Conservation (phyloP, 139 green algal genomes). For the Chlorella sp. region DNA sequence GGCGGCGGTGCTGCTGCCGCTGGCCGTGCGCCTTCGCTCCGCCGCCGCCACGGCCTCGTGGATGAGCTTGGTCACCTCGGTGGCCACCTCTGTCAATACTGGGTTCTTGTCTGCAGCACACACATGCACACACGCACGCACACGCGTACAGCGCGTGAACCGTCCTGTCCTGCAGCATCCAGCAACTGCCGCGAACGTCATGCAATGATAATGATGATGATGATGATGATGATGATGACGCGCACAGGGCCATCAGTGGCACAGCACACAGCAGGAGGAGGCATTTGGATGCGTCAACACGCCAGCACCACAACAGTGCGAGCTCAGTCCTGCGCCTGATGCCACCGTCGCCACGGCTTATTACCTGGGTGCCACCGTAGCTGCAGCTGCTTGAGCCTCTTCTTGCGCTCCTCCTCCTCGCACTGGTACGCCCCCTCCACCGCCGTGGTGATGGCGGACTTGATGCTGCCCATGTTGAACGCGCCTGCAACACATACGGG, state of each 20-base stretch:
- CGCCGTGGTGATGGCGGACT: constrained; percentile 16
- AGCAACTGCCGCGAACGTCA: not conserved
- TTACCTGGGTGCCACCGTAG: constrained; percentile 17
- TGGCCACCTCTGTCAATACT: constrained; percentile 42
- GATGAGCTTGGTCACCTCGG: constrained; percentile 53
- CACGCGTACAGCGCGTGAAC: too few relatives aligned
- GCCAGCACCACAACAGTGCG: too few relatives aligned
- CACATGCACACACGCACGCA: too few relatives aligned
- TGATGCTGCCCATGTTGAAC: constrained; percentile 25
- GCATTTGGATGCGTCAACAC: too few relatives aligned
- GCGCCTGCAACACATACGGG: constrained; percentile 5
- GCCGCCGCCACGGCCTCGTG: constrained; percentile 31
- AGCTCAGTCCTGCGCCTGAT: too few relatives aligned
- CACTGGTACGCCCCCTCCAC: constrained; percentile 27
- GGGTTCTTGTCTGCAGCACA: constrained; percentile 44
- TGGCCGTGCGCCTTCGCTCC: not conserved
- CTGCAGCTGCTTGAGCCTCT: constrained; percentile 31
- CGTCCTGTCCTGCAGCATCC: too few relatives aligned
- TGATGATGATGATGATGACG: not conserved
- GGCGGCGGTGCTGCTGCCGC: too few relatives aligned
- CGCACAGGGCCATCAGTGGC: not conserved
- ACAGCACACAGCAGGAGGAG: too few relatives aligned
- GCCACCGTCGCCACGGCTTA: too few relatives aligned
- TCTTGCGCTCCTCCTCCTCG: constrained; percentile 23
- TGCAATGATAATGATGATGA: not conserved